Conservation (phyloP, 495 filamentous ascomycete species). For the Aspergillus cristatus region DNA sequence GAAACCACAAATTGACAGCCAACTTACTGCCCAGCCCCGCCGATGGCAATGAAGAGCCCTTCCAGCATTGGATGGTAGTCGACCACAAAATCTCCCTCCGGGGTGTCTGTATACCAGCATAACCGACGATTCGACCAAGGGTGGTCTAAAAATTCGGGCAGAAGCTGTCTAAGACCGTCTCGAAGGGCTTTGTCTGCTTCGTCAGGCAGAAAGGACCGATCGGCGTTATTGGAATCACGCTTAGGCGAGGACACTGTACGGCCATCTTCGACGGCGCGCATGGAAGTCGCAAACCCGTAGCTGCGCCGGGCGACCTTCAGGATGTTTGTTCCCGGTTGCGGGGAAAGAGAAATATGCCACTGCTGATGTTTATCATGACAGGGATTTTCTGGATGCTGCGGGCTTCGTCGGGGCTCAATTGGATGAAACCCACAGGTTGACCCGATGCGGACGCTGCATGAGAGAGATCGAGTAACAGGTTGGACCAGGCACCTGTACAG, state of each 20-base stretch:
- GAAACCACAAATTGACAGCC: conserved; percentile 5
- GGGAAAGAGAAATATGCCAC: conserved; percentile 69
- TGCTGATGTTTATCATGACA: conserved; percentile 61
- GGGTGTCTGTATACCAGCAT: conserved; percentile 50
- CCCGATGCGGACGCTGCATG: conserved; percentile 33
- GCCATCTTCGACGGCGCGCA: conserved; percentile 6
- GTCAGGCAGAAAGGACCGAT: conserved; percentile 31
- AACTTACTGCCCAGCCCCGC: conserved; percentile 60
- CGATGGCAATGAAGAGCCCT: conserved; percentile 64
- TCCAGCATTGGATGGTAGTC: conserved; percentile 54
- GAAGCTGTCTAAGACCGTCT: conserved; percentile 44
- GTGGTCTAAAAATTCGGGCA: conserved; percentile 49
- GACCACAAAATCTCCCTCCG: conserved; percentile 65
- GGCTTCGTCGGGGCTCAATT: conserved; percentile 54
- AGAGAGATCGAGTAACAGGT: conserved; percentile 39
- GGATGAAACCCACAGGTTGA: conserved; percentile 63
- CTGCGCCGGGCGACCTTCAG: conserved; percentile 70
- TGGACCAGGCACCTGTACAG: conserved; percentile 73
- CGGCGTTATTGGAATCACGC: conserved; percentile 20
- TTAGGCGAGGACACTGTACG: conserved; percentile 20
- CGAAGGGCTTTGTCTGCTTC: conserved; percentile 53
- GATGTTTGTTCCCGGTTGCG: conserved; percentile 40
- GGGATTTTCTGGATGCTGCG: conserved; percentile 47
- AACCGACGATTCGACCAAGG: conserved; percentile 42
- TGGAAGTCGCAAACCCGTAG: conserved; percentile 56